Conservation (phyloP, 2,329 filamentous ascomycete species). For the Colletotrichum endophyticum region DNA sequence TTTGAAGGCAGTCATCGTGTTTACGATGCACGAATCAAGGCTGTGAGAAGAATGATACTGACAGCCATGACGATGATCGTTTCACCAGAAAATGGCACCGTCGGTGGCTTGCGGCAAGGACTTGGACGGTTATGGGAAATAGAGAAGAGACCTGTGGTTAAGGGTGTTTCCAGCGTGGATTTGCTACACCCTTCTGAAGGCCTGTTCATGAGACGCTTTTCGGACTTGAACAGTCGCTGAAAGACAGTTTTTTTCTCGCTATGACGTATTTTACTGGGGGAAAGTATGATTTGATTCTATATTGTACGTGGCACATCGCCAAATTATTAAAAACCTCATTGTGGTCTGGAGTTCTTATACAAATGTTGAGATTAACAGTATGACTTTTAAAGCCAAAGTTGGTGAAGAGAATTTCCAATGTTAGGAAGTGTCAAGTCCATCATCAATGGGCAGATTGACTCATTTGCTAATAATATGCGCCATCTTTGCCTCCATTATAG, state of each 20-base stretch:
- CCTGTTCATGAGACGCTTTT: background rate
- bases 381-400: background rate
- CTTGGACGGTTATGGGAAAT: background rate
- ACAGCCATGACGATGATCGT: background rate
- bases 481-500: background rate
- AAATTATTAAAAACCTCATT: background rate
- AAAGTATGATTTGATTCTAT: background rate
- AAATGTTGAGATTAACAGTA: background rate
- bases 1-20: background rate
- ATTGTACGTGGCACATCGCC: background rate
- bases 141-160: background rate
- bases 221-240: background rate
- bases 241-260: background rate
- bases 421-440: background rate
- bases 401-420: background rate
- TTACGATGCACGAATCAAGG: background rate
- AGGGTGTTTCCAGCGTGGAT: background rate
- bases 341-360: background rate
- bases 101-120: background rate
- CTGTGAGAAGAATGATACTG: background rate
- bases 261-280: background rate
- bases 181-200: background rate
- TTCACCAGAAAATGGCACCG: background rate
- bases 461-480: background rate
- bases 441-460: background rate